These are phyloP conservation scores for Diplotaxis tenuifolia DNA, from an alignment of 345 rosid species.

Conservation along the genomic window DNA sequence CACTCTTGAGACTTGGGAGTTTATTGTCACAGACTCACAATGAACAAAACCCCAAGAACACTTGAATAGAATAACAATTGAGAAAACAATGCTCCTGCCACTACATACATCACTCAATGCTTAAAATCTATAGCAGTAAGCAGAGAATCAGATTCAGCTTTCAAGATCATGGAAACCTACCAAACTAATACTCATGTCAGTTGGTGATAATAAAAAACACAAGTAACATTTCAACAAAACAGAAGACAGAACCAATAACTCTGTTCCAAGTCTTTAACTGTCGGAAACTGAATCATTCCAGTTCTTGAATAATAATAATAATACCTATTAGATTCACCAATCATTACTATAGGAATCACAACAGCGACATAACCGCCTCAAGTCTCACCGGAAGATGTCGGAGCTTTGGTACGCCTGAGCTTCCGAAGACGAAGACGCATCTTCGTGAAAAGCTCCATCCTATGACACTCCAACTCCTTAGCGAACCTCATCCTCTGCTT, in stretches of 20 bases:
- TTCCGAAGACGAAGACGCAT: slow-evolving; percentile 90
- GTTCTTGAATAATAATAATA: neutral
- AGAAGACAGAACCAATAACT: neutral
- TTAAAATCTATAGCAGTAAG: neutral
- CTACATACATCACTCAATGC: neutral
- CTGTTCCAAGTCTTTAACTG: neutral
- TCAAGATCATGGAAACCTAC: neutral
- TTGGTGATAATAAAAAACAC: neutral
- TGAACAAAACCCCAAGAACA: too few relatives aligned
- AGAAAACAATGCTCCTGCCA: too few relatives aligned
- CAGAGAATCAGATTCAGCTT: neutral
- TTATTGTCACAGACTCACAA: neutral
- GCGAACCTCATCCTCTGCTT: slow-evolving; percentile 96
- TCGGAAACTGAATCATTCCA: neutral
- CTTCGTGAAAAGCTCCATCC: slow-evolving; percentile 91
- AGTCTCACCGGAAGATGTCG: slow-evolving; percentile 38
- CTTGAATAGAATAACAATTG: neutral
- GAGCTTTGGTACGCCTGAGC: slow-evolving; percentile 53
- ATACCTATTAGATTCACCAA: neutral
- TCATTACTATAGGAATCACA: too few relatives aligned
- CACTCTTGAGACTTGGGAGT: neutral
- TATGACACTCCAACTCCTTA: slow-evolving; percentile 91
- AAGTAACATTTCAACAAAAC: neutral
- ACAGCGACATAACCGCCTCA: neutral
- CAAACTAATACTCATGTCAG: neutral